Conservation (phyloP, 345 rosid genomes). For the Salix udensis region DNA sequence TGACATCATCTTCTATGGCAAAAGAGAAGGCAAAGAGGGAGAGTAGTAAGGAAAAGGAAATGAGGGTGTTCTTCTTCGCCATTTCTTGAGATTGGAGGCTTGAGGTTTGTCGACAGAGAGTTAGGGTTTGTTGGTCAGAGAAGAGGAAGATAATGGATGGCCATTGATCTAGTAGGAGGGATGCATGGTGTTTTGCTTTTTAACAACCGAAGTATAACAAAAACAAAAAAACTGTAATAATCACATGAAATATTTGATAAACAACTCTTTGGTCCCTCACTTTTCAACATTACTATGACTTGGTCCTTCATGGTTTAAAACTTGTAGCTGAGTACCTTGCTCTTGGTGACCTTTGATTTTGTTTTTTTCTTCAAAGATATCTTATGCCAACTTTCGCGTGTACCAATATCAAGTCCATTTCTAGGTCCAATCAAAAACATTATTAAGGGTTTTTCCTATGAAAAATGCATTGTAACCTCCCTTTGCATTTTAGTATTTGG, state of each 20-base stretch:
- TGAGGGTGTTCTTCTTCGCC: not conserved
- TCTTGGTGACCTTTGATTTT: no score
- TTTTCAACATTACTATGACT: no score
- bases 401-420: no score
- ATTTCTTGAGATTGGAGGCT: not conserved
- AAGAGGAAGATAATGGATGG: not conserved
- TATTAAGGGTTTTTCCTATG: no score
- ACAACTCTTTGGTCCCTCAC: no score
- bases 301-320: no score
- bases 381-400: no score
- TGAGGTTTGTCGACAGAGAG: not conserved
- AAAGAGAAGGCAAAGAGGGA: not conserved
- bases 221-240: not conserved
- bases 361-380: no score
- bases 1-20: not conserved
- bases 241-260: not conserved
- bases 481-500: no score
- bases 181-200: not conserved
- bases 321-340: no score
- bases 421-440: no score
- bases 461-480: no score
- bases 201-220: not conserved
- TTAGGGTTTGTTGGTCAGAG: not conserved
- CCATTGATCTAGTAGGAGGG: not conserved
- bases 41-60: not conserved